A percentile compares a stretch with the other conserved stretches of the same genome.
phyloP scores from a whole-genome alignment of 768 basidiomycete genomes.

The Mycena alexandri region DNA sequence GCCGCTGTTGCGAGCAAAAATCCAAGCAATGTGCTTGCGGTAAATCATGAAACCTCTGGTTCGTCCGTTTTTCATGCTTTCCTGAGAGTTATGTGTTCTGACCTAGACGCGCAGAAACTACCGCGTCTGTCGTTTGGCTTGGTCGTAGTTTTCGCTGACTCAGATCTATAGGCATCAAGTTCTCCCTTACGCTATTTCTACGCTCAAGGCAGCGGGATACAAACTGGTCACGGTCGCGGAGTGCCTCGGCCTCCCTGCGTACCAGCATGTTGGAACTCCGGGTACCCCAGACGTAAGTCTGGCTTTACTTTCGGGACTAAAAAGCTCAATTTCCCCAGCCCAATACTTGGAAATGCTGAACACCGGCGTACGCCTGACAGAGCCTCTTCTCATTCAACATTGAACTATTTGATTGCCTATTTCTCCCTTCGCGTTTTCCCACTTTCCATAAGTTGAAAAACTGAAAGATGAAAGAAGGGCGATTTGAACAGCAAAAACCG shows the following conservation, averaged over 20 bases:
- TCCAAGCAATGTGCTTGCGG: neutral
- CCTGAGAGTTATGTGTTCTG: neutral
- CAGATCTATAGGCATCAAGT: conserved; percentile 44
- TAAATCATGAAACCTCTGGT: conserved; percentile 26
- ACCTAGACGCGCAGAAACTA: conserved; percentile 2
- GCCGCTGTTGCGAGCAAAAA: conserved; percentile 33
- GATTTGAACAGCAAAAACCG: too few relatives aligned
- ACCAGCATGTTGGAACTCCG: conserved; percentile 50
- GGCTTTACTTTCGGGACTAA: too few relatives aligned
- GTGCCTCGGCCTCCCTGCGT: conserved; percentile 55
- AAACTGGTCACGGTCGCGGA: conserved; percentile 57
- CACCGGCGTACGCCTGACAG: too few relatives aligned
- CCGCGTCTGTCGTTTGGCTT: conserved; percentile 7
- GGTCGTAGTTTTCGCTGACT: neutral
- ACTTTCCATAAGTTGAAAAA: too few relatives aligned
- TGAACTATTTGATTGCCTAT: too few relatives aligned
- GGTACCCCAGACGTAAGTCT: conserved; percentile 44
- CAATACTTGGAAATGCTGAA: too few relatives aligned
- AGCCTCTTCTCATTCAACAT: too few relatives aligned
- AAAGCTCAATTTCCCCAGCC: too few relatives aligned
- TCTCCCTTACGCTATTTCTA: conserved; percentile 54
- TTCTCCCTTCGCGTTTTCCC: too few relatives aligned
- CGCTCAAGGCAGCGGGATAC: conserved; percentile 56
- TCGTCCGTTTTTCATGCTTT: neutral
- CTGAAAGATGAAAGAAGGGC: too few relatives aligned